Evolutionary conservation across 1,284 basidiomycete genomes (phyloP), one percentile per base, ranked within the genome.

Genomic region (Ustilago tritici): DNA sequence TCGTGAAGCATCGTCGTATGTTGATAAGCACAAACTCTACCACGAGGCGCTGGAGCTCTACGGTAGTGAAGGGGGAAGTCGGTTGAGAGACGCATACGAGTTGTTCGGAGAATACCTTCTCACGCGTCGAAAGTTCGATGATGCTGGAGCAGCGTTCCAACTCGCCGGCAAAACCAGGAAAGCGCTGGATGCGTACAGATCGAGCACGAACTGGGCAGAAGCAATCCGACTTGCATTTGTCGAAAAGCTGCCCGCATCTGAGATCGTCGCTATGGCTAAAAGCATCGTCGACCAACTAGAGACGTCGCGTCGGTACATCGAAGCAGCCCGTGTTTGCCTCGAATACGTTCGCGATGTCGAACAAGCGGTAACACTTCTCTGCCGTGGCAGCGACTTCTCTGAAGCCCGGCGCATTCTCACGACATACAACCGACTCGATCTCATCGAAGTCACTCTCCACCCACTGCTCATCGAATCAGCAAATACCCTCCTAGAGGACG

Each of bases 21-120:
- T 93, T 8, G 92, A 94, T 77, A 89, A 89, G 65, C 91, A 98
- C 86, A 90, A 90, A 67, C 88, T 99, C 41, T 94, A 82, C 53
- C 73, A 76, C 11, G 81, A 82, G 41, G 84, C 72, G 28, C 56
- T 85, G 0, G 57, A 60, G n/a, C 62, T 68, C 46, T 82, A 61
- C 38, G 53, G 60, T 3, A 31, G 15, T 8, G 72, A 84, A 5
- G 52, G 73, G 5, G 57, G 61, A 0, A 47, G 50, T 8, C 57
- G 64, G 7, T 56, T 80, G 36, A 52, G 71, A 8, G 62, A 72
- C 15, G 80, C 65, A 10, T 77, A 85, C 56, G 90, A 90, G 54
- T 83, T 92, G 10, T 97, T 96, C 82, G 96, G 94, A 14, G 93
- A 95, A 71, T 93, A 94, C 89, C 88, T 98, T 2, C 93, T 93